A percentile compares a stretch with the other conserved stretches of the same genome.
Conservation (phyloP, 2,329 filamentous ascomycete species). For the Tolypocladium endophyticum region DNA sequence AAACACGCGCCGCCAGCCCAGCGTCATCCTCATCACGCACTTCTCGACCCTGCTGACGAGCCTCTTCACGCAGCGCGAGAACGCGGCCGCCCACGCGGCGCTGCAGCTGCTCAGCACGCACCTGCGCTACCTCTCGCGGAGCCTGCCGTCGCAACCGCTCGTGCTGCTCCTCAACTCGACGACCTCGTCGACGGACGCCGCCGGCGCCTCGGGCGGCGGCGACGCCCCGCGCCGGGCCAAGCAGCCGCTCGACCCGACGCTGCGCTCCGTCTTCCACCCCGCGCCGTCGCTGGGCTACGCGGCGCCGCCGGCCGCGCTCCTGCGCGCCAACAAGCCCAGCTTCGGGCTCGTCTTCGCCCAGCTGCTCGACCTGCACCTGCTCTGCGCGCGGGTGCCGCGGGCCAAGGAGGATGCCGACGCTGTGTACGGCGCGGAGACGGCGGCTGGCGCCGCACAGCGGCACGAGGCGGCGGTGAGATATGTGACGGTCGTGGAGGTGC, state of each 20-base stretch:
- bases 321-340: slow-evolving; percentile 32
- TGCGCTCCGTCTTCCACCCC: slow-evolving; percentile 39
- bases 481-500: slow-evolving; percentile 38
- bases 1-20: neutral
- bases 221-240: neutral
- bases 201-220: no score
- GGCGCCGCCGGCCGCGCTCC: slow-evolving; percentile 8
- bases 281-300: slow-evolving; percentile 12
- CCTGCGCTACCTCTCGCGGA: slow-evolving; percentile 34
- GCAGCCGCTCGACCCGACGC: slow-evolving; percentile 26
- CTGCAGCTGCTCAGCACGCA: slow-evolving; percentile 37
- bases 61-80: slow-evolving; percentile 40
- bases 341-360: slow-evolving; percentile 46
- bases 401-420: slow-evolving; percentile 27
- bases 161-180: slow-evolving; percentile 47
- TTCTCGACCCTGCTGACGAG: slow-evolving; percentile 39
- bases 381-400: slow-evolving; percentile 35
- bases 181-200: slow-evolving; percentile 7
- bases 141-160: slow-evolving; percentile 29
- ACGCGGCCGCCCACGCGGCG: slow-evolving; percentile 33
- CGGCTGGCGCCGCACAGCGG: neutral
- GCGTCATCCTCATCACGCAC: slow-evolving; percentile 43
- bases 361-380: slow-evolving; percentile 43
- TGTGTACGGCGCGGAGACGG: neutral
- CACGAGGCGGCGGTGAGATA: slow-evolving; percentile 5